Evolutionary conservation across 164 flowering plant genomes (phyloP), one percentile per base, ranked within the genome.

Genomic region (Macadamia tetraphylla): DNA sequence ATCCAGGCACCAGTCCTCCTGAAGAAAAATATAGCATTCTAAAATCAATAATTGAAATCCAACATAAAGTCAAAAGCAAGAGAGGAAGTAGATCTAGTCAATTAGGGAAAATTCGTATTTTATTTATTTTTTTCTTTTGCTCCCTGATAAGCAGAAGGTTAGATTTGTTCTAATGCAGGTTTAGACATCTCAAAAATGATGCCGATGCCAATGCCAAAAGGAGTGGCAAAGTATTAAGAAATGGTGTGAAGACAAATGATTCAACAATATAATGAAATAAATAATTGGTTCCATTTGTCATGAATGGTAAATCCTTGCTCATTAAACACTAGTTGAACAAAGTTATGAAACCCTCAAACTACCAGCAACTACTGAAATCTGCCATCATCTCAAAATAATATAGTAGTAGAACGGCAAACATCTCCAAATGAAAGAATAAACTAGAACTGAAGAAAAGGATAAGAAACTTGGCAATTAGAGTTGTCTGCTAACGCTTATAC

Each of bases 1-100:
- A 68, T 71, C 77, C 71, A 80, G 75, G 66, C 73, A 67, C 63
- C 71, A 55, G 73, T 55, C 78, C 73, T 76, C 82, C 80, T 81
- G 74, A 62, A 56, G 65, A 51, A 66, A 70, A 62, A 64, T 23
- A 73, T 43, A 66, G 59, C 40, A 3, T 18, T 48, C 15, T 6
- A 30, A 67, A 55, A 57, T 67, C 49, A 67, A 61, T 18, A 72
- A 49, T 15, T 1, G 10, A 58, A 13, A 67, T 35, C 40, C 40
- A 46, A 46, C 1, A 46, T 8, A 35, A 17, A 14, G 49, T n/a
- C 43, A 48, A 58, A 35, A 68, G 31, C 48, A 60, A 17, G 11
- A 66, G 49, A 60, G 17, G 18, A 4, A 14, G 13, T 13, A 17
- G 18, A 53, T 35, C 40, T 35, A 17, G 1, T 53, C 13, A 46